These are phyloP conservation scores for Pyricularia grisea DNA, from an alignment of 2,329 filamentous ascomycete genomes.

Conservation along the genomic window DNA sequence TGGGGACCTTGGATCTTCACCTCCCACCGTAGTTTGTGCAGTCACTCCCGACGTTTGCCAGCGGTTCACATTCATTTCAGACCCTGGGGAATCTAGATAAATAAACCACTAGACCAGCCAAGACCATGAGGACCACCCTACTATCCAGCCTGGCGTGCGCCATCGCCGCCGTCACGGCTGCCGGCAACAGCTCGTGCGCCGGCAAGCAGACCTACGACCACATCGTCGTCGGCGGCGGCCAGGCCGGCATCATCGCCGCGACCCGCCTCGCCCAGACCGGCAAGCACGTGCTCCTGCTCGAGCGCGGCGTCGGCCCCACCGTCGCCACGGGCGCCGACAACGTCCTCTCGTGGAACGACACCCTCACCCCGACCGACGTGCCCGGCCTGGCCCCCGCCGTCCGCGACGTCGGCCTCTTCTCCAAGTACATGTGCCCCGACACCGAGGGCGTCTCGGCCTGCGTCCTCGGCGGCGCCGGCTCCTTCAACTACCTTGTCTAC, in stretches of 20 bases:
- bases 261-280: neutral
- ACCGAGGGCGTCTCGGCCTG: neutral
- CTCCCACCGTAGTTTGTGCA: neutral
- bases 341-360: neutral
- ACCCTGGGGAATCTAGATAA: neutral
- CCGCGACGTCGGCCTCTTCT: neutral
- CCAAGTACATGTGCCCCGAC: neutral
- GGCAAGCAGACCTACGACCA: constrained; percentile 41
- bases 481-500: constrained; percentile 31
- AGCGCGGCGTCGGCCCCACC: neutral
- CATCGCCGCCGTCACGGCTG: neutral
- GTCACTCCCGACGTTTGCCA: neutral
- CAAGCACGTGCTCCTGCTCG: neutral
- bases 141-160: neutral
- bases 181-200: neutral
- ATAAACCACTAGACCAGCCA: neutral
- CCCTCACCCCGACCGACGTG: neutral
- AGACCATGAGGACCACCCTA: neutral
- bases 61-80: neutral
- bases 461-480: constrained; percentile 15
- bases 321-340: neutral
- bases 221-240: constrained; percentile 51
- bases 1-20: neutral
- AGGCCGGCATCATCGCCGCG: constrained; percentile 41
- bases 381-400: neutral